Percentiles rank a stretch among this genome's conserved stretches.
phyloP scores from a whole-genome alignment of 805 yeast genomes.

The Candida cerambycidarum region DNA sequence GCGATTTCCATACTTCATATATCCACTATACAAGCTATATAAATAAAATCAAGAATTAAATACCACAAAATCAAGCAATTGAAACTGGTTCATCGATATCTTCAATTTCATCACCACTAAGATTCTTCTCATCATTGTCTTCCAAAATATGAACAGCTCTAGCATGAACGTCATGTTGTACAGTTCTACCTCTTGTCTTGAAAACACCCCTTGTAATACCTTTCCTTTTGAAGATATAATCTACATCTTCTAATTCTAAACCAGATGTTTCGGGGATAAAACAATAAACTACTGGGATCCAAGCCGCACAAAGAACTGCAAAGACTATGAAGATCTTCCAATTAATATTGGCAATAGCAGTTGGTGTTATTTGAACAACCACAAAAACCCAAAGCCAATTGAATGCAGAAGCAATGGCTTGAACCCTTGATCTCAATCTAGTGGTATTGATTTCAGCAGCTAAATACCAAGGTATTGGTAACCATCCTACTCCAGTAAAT shows the following conservation, averaged over 20 bases:
- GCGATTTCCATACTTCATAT: background rate
- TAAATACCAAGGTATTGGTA: constrained; percentile 48
- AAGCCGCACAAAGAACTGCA: constrained; percentile 35
- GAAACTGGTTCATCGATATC: background rate
- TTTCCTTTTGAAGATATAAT: constrained; percentile 45
- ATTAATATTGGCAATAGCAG: constrained; percentile 35
- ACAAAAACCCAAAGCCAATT: constrained; percentile 46
- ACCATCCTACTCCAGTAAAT: constrained; percentile 43
- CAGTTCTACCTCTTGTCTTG: constrained; percentile 12
- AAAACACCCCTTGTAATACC: constrained; percentile 13
- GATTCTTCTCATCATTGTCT: constrained; percentile 11
- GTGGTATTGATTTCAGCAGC: constrained; percentile 49
- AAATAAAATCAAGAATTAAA: background rate
- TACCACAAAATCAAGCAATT: background rate
- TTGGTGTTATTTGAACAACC: constrained; percentile 48
- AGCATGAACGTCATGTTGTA: constrained; percentile 10
- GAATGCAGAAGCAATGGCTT: constrained; percentile 44
- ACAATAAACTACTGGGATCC: constrained; percentile 39
- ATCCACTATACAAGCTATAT: background rate
- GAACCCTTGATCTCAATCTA: constrained; percentile 44
- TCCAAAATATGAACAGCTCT: constrained; percentile 10
- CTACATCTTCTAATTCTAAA: constrained; percentile 44
- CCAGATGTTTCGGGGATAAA: constrained; percentile 48
- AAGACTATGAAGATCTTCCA: constrained; percentile 45
- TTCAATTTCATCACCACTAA: constrained; percentile 9